Evolutionary conservation across 1,284 basidiomycete genomes (phyloP).

Genomic region (Hymenochaete sp.): DNA sequence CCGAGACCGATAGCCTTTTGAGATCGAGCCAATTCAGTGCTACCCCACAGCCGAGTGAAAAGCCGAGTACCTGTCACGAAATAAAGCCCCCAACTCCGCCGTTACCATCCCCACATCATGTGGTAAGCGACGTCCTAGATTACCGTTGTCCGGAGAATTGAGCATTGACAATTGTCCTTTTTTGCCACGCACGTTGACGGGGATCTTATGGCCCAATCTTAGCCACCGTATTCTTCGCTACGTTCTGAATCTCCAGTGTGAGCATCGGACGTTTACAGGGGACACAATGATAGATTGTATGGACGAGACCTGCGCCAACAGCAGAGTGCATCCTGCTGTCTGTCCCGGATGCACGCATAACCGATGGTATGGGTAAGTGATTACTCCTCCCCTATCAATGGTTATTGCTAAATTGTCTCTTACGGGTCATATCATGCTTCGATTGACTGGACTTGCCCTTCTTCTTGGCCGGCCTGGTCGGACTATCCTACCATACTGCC

Average conservation of each 20-base stretch:
- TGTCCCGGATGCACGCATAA: slow-evolving; percentile 46
- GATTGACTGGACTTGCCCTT: no score
- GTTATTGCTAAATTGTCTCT: not conserved
- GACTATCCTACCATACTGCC: not conserved
- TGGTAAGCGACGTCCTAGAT: no score
- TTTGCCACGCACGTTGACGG: not conserved
- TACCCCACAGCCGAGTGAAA: no score
- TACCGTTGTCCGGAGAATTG: no score
- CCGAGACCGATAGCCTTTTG: slow-evolving; percentile 4
- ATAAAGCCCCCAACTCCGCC: no score
- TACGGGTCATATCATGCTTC: not conserved
- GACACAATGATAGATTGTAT: slow-evolving; percentile 49
- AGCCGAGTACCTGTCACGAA: no score
- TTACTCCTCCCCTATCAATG: slow-evolving; percentile 17
- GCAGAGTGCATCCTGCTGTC: slow-evolving; percentile 37
- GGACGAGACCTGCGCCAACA: slow-evolving; percentile 36
- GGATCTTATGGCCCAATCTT: slow-evolving; percentile 1
- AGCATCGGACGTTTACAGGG: slow-evolving; percentile 44
- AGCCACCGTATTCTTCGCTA: slow-evolving; percentile 52
- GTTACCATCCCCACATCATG: no score
- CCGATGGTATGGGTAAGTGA: slow-evolving; percentile 46
- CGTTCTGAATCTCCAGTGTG: slow-evolving; percentile 40
- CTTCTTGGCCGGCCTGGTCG: slow-evolving; percentile 3
- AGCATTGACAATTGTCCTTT: not conserved
- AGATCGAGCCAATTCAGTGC: no score